Conservation (phyloP, 75 land plant genomes). For the Pinus tabuliformis region DNA sequence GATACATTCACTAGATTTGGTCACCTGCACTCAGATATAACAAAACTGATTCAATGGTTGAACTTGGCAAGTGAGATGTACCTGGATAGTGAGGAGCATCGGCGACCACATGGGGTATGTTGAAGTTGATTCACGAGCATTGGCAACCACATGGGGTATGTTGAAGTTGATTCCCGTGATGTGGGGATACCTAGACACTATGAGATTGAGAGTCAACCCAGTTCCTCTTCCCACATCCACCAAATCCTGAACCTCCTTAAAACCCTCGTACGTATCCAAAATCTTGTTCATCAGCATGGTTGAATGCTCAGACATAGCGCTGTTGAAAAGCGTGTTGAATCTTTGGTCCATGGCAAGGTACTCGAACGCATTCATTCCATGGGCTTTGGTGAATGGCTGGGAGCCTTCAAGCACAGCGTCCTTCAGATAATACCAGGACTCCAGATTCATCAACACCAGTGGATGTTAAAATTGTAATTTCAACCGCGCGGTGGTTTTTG, state of each 20-base stretch:
- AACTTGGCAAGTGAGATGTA: too few species aligned
- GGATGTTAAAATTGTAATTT: too few species aligned
- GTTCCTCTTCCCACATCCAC: conserved; percentile 50
- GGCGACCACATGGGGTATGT: too few species aligned
- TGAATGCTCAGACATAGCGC: conserved; percentile 18
- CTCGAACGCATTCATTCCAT: conserved; percentile 27
- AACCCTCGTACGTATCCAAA: conserved; percentile 25
- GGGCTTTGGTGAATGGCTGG: conserved; percentile 25
- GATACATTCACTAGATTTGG: too few species aligned
- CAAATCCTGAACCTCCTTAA: conserved; percentile 11
- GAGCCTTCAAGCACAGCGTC: conserved; percentile 15
- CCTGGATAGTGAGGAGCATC: too few species aligned
- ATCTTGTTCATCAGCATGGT: conserved; percentile 12
- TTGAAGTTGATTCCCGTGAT: conserved; percentile 51
- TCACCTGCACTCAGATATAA: too few species aligned
- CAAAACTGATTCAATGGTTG: too few species aligned
- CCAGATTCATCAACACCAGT: too few species aligned
- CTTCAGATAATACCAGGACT: conserved; percentile 19
- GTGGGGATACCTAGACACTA: conserved; percentile 22
- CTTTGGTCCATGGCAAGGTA: conserved; percentile 16
- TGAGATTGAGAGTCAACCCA: conserved; percentile 26
- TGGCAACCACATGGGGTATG: conserved; percentile 34
- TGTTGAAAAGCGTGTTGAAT: conserved; percentile 14
- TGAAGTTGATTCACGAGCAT: conserved; percentile 3
- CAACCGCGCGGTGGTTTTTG: too few species aligned